Evolutionary conservation across 192 early-diverging fungal species (phyloP).

Genomic region (Coemansia sp.): DNA sequence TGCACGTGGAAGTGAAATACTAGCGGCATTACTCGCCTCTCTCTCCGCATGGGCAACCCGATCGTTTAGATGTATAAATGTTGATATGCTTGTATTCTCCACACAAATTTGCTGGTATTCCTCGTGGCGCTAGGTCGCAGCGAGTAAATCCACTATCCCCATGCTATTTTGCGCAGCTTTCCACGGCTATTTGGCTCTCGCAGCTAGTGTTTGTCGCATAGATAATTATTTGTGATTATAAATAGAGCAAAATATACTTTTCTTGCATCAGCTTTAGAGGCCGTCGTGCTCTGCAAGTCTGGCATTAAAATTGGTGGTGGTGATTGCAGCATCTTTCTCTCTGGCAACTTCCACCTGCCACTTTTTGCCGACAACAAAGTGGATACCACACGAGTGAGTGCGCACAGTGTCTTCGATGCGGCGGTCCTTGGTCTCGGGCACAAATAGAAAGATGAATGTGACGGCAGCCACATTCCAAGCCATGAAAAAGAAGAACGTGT

Average conservation of each 20-base stretch:
- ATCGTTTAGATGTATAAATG: not conserved
- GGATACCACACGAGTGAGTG: slow-evolving; percentile 44
- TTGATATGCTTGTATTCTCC: not conserved
- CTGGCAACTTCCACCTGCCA: slow-evolving; percentile 37
- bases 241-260: not conserved
- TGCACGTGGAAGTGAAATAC: not conserved
- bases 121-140: not conserved
- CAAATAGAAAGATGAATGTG: slow-evolving; percentile 64
- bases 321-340: slow-evolving; percentile 4
- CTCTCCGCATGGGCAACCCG: not conserved
- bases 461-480: slow-evolving; percentile 62
- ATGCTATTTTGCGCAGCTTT: not conserved
- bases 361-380: slow-evolving; percentile 49
- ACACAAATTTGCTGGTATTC: not conserved
- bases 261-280: not conserved
- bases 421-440: slow-evolving; percentile 84
- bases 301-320: not conserved
- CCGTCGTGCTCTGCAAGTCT: not conserved
- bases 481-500: slow-evolving; percentile 69
- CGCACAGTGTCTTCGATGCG: slow-evolving; percentile 65
- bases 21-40: not conserved
- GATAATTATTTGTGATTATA: not conserved
- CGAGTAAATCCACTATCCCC: not conserved
- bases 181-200: too few species aligned
- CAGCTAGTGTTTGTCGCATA: not conserved